Evolutionary conservation across 441 rosid genomes (phyloP), one percentile per base, ranked within the genome.

Genomic region (Aquilaria agallochum): DNA sequence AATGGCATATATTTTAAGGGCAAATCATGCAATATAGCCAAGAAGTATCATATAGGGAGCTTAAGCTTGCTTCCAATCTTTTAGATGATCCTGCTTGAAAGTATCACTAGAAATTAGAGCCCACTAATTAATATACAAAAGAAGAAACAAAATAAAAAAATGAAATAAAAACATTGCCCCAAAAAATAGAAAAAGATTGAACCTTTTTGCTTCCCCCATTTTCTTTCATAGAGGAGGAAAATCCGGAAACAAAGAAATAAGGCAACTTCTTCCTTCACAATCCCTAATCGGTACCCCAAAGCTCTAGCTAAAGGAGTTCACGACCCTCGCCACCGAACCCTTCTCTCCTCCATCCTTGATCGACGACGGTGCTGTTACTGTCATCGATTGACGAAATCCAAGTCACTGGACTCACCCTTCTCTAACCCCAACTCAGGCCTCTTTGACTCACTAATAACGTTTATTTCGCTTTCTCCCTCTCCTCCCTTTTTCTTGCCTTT

Each of bases 201-300:
- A 67, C 31, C 34, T 66, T 15, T 1, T 9, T 13, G 67, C 58
- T 11, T 40, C 65, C 65, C 52, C 7, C 32, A 50, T 58, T 58
- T 59, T 44, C 36, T 27, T 4, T 34, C 4, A 34, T 0, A n/a
- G n/a, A n/a, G n/a, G n/a, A n/a, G n/a, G n/a, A n/a, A n/a, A n/a
- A n/a, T n/a, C n/a, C n/a, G n/a, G n/a, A n/a, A 34, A 34, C 40
- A 34, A 7, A 34, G 40, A 34, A 34, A 34, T 4, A 34, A 3
- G 40, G 40, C 4, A 34, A 34, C 40, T 34, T 45, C 5, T 5
- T 3, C 63, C 46, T 46, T 71, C 66, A 66, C 71, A 63, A 70
- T n/a, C 79, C 83, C 81, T 81, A 82, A 67, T 74, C 85, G 2
- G 40, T 34, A 54, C 90, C 75, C 86, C 86, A 85, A 50, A 85